A percentile compares a stretch with the other conserved stretches of the same genome.
Conservation (phyloP, 305 asterid species). For the Stenogyne calaminthoides region DNA sequence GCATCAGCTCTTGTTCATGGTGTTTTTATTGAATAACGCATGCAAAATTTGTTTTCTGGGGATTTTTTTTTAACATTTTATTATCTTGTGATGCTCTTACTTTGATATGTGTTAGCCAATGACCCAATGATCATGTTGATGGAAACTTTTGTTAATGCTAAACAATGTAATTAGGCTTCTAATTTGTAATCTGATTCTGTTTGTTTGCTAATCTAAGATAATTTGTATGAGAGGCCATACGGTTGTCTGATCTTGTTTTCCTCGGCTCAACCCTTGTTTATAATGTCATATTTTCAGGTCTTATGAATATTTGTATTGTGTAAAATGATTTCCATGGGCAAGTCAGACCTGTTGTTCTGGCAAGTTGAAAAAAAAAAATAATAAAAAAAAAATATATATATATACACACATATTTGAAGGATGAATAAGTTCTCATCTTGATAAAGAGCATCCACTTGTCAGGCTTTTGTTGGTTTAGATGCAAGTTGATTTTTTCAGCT, state of each 20-base stretch:
- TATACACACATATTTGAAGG: background rate
- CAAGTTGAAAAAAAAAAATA: background rate
- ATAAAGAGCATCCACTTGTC: background rate
- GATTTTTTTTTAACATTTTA: background rate
- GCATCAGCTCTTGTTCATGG: constrained; percentile 26
- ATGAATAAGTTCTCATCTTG: background rate
- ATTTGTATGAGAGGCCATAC: background rate
- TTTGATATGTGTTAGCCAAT: background rate
- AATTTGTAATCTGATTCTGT: background rate
- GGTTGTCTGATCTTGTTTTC: background rate
- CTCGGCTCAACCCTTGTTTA: constrained; percentile 3
- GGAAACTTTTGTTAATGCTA: background rate
- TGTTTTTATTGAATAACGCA: background rate
- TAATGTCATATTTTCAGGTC: background rate
- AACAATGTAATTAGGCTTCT: no score
- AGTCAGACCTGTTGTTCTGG: background rate
- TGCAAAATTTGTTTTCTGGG: background rate
- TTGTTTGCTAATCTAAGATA: constrained; percentile 1
- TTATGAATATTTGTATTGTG: background rate
- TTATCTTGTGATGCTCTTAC: background rate
- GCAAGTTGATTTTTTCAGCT: background rate
- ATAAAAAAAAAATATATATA: background rate
- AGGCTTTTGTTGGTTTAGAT: background rate
- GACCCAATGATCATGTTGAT: background rate
- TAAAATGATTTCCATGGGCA: background rate